phyloP scores from a whole-genome alignment of 2,329 filamentous ascomycete genomes.

The Microsporum audouinii region DNA sequence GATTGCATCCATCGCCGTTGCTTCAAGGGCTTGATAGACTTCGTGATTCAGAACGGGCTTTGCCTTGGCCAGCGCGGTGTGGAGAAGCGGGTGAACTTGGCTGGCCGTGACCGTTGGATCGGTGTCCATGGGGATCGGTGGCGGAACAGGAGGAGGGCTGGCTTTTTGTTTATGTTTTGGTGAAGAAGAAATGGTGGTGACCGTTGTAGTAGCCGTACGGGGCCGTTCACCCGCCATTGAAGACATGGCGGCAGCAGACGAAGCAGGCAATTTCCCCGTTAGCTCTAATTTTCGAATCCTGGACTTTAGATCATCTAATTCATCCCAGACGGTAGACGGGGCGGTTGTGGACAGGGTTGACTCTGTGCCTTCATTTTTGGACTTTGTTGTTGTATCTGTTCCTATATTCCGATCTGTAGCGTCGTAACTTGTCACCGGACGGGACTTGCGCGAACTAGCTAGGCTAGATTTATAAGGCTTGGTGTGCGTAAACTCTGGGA shows the following conservation, averaged over 20 bases:
- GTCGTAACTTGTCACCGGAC: neutral
- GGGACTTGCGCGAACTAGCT: conserved; percentile 19
- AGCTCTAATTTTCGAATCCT: conserved; percentile 82
- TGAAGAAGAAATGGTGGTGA: conserved; percentile 81
- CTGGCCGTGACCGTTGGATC: conserved; percentile 33
- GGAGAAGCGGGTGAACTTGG: conserved; percentile 64
- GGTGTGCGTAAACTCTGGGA: conserved; percentile 16
- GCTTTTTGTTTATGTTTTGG: conserved; percentile 58
- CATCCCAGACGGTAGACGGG: conserved; percentile 93
- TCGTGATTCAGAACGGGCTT: conserved; percentile 57
- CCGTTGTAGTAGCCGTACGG: conserved; percentile 77
- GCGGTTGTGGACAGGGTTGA: conserved; percentile 81
- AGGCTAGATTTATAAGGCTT: conserved; percentile 27
- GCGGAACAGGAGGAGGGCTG: conserved; percentile 26
- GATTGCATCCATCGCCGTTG: conserved; percentile 70
- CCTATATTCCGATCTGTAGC: conserved; percentile 25
- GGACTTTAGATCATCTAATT: conserved; percentile 88
- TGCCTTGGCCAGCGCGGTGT: conserved; percentile 68
- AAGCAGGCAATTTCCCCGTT: conserved; percentile 74
- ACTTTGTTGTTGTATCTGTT: conserved; percentile 19
- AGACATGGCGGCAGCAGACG: conserved; percentile 68
- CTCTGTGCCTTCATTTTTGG: conserved; percentile 56
- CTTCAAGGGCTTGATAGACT: conserved; percentile 68
- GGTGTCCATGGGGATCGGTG: conserved; percentile 25
- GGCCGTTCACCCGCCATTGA: conserved; percentile 68